Conservation (phyloP, 139 green algal genomes). For the Picochlorum sp. region DNA sequence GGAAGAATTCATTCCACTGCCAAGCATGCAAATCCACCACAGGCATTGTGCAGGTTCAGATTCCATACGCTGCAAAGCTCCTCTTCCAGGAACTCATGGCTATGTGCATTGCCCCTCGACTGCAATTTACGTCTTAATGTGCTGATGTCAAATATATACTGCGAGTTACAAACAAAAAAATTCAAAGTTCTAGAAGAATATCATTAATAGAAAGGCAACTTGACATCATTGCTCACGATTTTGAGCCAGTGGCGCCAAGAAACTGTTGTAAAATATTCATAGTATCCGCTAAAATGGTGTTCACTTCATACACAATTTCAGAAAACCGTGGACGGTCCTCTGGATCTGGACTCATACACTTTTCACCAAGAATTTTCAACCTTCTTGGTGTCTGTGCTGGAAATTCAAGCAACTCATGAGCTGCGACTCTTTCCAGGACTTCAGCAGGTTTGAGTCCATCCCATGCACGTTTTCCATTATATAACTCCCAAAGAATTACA, state of each 20-base stretch:
- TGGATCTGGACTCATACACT: conserved; percentile 24
- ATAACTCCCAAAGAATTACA: conserved; percentile 36
- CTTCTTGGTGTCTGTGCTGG: conserved; percentile 29
- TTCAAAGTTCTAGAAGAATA: conserved; percentile 9
- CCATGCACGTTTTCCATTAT: conserved; percentile 30
- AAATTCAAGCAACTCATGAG: conserved; percentile 32
- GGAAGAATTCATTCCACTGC: conserved; percentile 76
- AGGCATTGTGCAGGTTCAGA: conserved; percentile 64
- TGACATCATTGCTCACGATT: background rate
- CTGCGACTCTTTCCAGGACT: conserved; percentile 30
- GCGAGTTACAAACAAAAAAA: background rate
- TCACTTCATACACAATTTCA: conserved; percentile 30
- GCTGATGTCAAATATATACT: background rate
- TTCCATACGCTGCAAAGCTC: conserved; percentile 92
- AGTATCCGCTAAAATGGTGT: conserved; percentile 24
- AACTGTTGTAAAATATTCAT: conserved; percentile 34
- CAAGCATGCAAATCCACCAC: conserved; percentile 42
- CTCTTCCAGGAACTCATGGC: conserved; percentile 94
- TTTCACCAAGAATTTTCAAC: conserved; percentile 24
- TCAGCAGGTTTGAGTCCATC: conserved; percentile 32
- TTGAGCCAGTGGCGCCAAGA: conserved; percentile 4
- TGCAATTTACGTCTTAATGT: conserved; percentile 8
- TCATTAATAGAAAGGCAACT: background rate
- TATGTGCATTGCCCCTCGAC: conserved; percentile 33
- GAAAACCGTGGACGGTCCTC: conserved; percentile 20